Evolutionary conservation across 768 basidiomycete genomes (phyloP).

Genomic region (Suillus hirtellus): DNA sequence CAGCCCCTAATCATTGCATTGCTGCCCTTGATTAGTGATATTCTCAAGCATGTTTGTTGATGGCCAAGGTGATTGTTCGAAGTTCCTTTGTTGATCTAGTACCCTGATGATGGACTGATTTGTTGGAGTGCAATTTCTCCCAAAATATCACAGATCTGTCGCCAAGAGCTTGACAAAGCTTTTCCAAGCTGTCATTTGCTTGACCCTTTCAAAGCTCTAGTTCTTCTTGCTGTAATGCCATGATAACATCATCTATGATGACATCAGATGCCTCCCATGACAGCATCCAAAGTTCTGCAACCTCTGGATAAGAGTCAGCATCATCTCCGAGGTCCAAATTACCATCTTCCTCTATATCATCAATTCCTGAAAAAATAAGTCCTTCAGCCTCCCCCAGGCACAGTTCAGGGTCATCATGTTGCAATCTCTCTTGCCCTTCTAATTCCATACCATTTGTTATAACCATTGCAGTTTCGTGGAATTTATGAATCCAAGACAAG

Average conservation of each 20-base stretch:
- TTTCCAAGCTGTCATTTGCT: too few relatives aligned
- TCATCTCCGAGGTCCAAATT: background rate
- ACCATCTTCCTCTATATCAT: background rate
- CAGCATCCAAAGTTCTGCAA: conserved; percentile 9
- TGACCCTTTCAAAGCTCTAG: too few relatives aligned
- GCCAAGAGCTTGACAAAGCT: too few relatives aligned
- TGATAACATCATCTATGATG: too few relatives aligned
- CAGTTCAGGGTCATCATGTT: background rate
- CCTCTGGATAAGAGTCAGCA: background rate
- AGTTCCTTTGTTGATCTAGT: conserved; percentile 10
- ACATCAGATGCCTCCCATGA: background rate
- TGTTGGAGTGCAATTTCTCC: too few relatives aligned
- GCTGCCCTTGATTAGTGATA: background rate
- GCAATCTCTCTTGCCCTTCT: background rate
- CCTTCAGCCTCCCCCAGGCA: background rate
- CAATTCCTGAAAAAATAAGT: background rate
- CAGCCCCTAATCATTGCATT: background rate
- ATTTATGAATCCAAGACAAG: background rate
- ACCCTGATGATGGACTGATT: background rate
- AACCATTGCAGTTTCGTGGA: background rate
- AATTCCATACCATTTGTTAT: background rate
- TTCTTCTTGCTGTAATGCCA: too few relatives aligned
- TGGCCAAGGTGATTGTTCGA: background rate
- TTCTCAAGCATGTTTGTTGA: conserved; percentile 6
- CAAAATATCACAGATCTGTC: too few relatives aligned